Evolutionary conservation across 225 moss, liverwort and hornwort genomes (phyloP), one percentile per base, ranked within the genome.

Genomic region (Marchantia polymorpha): DNA sequence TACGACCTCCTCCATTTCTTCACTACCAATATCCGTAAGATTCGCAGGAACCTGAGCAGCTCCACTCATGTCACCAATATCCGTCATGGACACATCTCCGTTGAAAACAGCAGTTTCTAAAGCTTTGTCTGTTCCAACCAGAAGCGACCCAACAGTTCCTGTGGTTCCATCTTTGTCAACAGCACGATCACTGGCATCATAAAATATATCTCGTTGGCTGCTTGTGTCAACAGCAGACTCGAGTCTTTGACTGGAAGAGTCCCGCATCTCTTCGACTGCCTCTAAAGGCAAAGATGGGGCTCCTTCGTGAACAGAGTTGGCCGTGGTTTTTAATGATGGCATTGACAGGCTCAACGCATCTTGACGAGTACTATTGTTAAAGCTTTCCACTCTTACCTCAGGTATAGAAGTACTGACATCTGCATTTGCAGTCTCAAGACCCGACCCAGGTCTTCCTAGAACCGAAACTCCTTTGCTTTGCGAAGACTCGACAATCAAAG

Each of bases 1-100:
- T 0, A 29, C 48, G 29, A 64, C 50, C 64, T 79, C 82, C 59
- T 73, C 81, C 20, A 60, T 67, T 39, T 81, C 81, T 6, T 79
- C 81, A 56, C 30, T 30, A 54, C 64, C 78, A 59, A 58, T 67
- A 5, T 10, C 58, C 22, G 10, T 7, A 15, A 29, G 17, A 26
- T 68, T 39, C 69, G 79, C 63, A 25, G 47, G 17, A 61, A 60
- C 64, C 6, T 66, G 11, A 31, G 49, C 49, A 30, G 55, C 72
- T 29, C 46, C 52, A 51, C 22, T 74, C 10, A 29, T n/a, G 16
- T 77, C 66, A 3, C 56, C 84, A 12, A 27, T 77, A 12, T 81
- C 64, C 0, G 22, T 56, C 29, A 46, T 13, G 29, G 22, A 15
- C 48, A 78, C 81, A 8, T 72, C 75, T 14, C 27, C 68, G 63